These are phyloP conservation scores for Thelonectria discophora DNA, from an alignment of 2,329 filamentous ascomycete species.

Conservation along the genomic window DNA sequence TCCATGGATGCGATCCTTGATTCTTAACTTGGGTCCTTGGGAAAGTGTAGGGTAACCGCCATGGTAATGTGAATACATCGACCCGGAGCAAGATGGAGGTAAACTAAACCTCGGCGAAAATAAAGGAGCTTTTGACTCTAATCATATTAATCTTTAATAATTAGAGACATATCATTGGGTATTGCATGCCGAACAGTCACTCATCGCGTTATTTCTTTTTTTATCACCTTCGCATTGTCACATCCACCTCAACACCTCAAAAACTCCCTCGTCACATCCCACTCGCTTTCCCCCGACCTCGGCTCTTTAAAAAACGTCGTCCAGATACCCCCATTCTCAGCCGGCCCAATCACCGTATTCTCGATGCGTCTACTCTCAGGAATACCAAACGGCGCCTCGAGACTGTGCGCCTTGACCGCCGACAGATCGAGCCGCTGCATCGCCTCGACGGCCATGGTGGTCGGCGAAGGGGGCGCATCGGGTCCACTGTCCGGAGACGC, in stretches of 20 bases:
- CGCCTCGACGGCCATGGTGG: conserved; percentile 27
- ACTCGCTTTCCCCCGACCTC: conserved; percentile 34
- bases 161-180: not conserved
- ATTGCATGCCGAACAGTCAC: not conserved
- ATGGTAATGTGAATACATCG: no score
- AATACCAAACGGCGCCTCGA: conserved; percentile 43
- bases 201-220: not conserved
- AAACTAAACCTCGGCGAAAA: no score
- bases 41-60: no score
- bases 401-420: conserved; percentile 7
- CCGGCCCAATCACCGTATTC: conserved; percentile 43
- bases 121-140: no score
- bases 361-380: conserved; percentile 42
- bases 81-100: no score
- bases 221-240: no score
- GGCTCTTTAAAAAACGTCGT: conserved; percentile 44
- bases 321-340: conserved; percentile 39
- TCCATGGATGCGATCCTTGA: no score
- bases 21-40: no score
- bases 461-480: conserved; percentile 22
- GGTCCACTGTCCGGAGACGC: conserved; percentile 15
- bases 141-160: no score
- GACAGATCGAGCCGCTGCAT: conserved; percentile 30
- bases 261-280: conserved; percentile 45
- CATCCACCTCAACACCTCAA: conserved; percentile 27